Evolutionary conservation across 2,329 filamentous ascomycete genomes (phyloP), one percentile per base, ranked within the genome.

Genomic region (Alternaria consortialis): DNA sequence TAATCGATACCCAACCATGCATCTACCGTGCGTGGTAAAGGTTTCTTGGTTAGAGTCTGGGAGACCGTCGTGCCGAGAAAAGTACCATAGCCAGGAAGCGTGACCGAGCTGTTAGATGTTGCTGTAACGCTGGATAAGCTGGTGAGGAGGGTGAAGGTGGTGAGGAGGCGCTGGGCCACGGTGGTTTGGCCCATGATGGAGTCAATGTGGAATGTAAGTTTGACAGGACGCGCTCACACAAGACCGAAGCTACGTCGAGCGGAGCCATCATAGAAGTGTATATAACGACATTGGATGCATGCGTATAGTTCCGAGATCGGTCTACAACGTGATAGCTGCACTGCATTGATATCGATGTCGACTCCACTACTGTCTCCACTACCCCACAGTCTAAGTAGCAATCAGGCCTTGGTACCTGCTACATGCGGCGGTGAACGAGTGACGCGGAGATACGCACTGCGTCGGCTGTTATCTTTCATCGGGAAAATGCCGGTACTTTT

Each of bases 1-100:
- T 82, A 84, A 65, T 83, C 80, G 29, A 84, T 81, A 1, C 81
- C 81, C 2, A 84, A 73, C 82, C 82, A 84, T 4, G 82, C 81
- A 43, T 84, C 80, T 2, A 84, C 79, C 0, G 74, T 42, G 4
- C 63, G 65, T 5, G 76, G 70, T 0, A 82, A 70, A 8, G 71
- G 56, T 17, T 74, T 70, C 48, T 77, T 77, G 31, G 73, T 80
- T 36, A 80, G 53, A 1, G 77, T 80, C 29, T 72, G 64, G 29
- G 74, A 75, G 51, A 81, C 60, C 7, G 71, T 68, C 1, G 72
- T 81, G 15, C 80, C 79, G 25, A 67, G 54, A 59, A 82, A 82
- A 11, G 62, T 73, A 20, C 80, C 80, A 46, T 81, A 81, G 7
- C 73, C 78, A 7, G 77, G 68, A 13, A 81, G 72, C 5, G 58